Evolutionary conservation across 768 basidiomycete species (phyloP).

Genomic region (Mrakia gelida): DNA sequence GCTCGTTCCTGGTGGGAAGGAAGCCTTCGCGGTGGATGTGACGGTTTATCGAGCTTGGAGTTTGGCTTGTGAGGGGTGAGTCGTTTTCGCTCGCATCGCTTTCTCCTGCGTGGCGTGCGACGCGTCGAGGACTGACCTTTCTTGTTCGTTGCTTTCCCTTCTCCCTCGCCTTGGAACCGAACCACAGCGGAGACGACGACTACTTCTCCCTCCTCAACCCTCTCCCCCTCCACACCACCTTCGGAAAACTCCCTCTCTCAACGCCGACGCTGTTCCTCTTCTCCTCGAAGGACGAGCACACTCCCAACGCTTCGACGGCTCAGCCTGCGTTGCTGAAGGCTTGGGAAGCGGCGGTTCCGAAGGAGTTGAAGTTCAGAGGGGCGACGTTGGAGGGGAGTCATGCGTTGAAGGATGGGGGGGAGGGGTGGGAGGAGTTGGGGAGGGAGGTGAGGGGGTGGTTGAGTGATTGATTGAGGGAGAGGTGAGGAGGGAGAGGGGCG

Average conservation of each 20-base stretch:
- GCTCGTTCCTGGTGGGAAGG: background rate
- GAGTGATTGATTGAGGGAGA: no score
- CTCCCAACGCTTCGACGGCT: background rate
- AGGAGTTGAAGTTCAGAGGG: background rate
- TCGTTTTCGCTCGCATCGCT: background rate
- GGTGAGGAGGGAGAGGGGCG: no score
- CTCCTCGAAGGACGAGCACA: conserved; percentile 19
- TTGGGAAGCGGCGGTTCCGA: conserved; percentile 6
- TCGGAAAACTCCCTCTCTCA: conserved; percentile 5
- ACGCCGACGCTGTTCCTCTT: conserved; percentile 16
- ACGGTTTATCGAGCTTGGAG: conserved; percentile 26
- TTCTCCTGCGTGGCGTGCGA: background rate
- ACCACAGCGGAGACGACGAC: conserved; percentile 28
- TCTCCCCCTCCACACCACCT: conserved; percentile 10
- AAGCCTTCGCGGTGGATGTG: conserved; percentile 14
- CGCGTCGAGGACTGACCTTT: no score
- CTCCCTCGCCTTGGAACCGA: background rate
- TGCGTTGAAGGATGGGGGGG: background rate
- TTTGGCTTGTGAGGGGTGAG: conserved; percentile 19
- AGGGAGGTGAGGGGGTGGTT: background rate
- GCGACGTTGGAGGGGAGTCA: background rate
- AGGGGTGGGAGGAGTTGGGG: background rate
- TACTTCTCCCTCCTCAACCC: conserved; percentile 18
- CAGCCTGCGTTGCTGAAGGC: background rate
- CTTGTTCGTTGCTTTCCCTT: background rate